Conservation (phyloP, 2,329 filamentous ascomycete species). For the Chaetomium strumarium region DNA sequence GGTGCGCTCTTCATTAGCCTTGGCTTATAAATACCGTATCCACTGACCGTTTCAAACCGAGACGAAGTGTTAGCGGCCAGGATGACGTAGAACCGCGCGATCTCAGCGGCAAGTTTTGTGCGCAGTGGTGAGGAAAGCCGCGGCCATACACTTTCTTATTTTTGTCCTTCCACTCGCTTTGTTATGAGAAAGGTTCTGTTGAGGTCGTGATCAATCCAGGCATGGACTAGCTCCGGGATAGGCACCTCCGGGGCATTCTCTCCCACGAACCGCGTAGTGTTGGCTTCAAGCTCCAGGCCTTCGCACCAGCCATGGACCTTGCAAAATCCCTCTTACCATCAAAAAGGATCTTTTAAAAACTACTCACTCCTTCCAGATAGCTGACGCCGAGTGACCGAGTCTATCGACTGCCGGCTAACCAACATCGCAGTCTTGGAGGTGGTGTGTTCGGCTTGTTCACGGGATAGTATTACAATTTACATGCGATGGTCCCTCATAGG, state of each 20-base stretch:
- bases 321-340: too few species aligned
- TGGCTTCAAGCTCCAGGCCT: constrained; percentile 1
- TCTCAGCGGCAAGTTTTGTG: not conserved
- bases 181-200: not conserved
- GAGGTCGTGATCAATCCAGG: constrained; percentile 2
- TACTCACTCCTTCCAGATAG: too few species aligned
- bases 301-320: not conserved
- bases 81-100: not conserved
- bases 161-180: not conserved
- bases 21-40: not conserved
- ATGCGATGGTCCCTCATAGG: too few species aligned
- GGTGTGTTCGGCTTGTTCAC: too few species aligned
- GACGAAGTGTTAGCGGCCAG: not conserved
- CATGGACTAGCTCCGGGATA: constrained; percentile 1
- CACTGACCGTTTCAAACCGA: constrained; percentile 2
- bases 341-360: too few species aligned
- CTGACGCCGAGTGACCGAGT: too few species aligned
- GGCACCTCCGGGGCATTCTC: not conserved
- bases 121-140: not conserved
- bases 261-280: not conserved
- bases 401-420: too few species aligned
- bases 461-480: too few species aligned
- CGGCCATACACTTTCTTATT: not conserved
- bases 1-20: too few species aligned
- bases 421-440: too few species aligned